These are phyloP conservation scores for Lachnellula arida DNA, from an alignment of 2,329 filamentous ascomycete species.

Conservation along the genomic window DNA sequence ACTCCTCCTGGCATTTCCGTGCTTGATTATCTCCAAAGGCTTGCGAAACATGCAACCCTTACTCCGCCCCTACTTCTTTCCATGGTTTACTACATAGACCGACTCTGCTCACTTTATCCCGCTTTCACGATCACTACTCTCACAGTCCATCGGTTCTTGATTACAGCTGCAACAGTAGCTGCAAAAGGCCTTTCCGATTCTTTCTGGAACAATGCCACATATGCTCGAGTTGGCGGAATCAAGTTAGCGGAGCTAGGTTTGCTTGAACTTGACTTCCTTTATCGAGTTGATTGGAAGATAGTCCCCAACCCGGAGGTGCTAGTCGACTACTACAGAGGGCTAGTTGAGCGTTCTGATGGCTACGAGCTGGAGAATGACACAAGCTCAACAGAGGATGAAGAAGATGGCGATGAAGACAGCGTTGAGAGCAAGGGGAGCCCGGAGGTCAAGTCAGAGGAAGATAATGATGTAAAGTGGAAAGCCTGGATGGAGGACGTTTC, in stretches of 20 bases:
- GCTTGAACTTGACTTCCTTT: slow-evolving; percentile 88
- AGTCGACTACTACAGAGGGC: slow-evolving; percentile 85
- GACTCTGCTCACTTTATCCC: slow-evolving; percentile 84
- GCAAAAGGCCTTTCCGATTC: slow-evolving; percentile 94
- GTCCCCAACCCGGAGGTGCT: slow-evolving; percentile 92
- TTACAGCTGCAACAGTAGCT: slow-evolving; percentile 90
- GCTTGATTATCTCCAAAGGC: slow-evolving; percentile 83
- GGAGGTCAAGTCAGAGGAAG: slow-evolving; percentile 28
- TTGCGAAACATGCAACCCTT: slow-evolving; percentile 90
- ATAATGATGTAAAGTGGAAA: slow-evolving; percentile 27
- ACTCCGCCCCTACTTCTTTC: slow-evolving; percentile 91
- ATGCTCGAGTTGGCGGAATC: slow-evolving; percentile 89
- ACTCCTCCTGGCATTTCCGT: slow-evolving; percentile 88
- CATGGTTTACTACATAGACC: slow-evolving; percentile 99
- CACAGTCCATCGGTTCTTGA: slow-evolving; percentile 95
- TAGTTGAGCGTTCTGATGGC: slow-evolving; percentile 64
- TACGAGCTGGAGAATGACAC: slow-evolving; percentile 47
- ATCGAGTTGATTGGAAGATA: slow-evolving; percentile 92
- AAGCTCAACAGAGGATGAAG: slow-evolving; percentile 7
- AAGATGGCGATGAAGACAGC: slow-evolving; percentile 26
- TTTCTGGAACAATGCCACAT: slow-evolving; percentile 98
- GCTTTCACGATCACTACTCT: slow-evolving; percentile 95
- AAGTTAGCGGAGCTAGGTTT: slow-evolving; percentile 84
- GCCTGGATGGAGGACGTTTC: slow-evolving; percentile 30
- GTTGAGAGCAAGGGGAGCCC: slow-evolving; percentile 32